Percentiles rank a stretch among this genome's conserved stretches.
Conservation (phyloP, 2,329 filamentous ascomycete species). For the Diplodia seriata region DNA sequence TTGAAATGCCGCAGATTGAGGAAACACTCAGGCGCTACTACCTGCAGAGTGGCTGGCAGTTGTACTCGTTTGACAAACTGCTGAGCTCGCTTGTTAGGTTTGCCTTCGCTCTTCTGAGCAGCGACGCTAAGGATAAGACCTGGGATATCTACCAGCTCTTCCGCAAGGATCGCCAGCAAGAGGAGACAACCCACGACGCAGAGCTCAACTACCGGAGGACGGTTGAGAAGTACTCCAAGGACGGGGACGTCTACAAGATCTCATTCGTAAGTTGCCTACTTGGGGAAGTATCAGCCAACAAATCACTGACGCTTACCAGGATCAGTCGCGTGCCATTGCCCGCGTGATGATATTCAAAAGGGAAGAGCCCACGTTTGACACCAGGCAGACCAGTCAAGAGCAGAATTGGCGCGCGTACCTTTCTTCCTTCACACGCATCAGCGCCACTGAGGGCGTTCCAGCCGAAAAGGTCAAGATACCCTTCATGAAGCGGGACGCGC, state of each 20-base stretch:
- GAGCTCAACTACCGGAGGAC: slow-evolving; percentile 91
- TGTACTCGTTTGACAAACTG: slow-evolving; percentile 92
- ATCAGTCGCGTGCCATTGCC: slow-evolving; percentile 72
- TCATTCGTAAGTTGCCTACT: slow-evolving; percentile 75
- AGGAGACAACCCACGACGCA: slow-evolving; percentile 85
- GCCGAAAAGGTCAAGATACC: slow-evolving; percentile 46
- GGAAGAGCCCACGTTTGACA: slow-evolving; percentile 80
- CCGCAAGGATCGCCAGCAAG: slow-evolving; percentile 77
- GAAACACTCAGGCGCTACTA: slow-evolving; percentile 93
- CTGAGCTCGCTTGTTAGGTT: slow-evolving; percentile 81
- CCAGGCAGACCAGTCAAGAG: slow-evolving; percentile 69
- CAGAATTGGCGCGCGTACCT: slow-evolving; percentile 93
- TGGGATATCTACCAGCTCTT: slow-evolving; percentile 89
- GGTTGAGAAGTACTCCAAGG: slow-evolving; percentile 90
- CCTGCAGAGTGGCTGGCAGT: slow-evolving; percentile 85
- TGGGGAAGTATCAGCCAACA: too few relatives aligned
- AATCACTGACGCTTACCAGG: slow-evolving; percentile 39
- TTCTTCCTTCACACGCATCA: slow-evolving; percentile 85
- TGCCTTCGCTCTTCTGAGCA: slow-evolving; percentile 80
- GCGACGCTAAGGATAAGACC: slow-evolving; percentile 91
- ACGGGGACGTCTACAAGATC: slow-evolving; percentile 88
- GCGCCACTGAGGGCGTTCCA: slow-evolving; percentile 70
- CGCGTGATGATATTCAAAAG: slow-evolving; percentile 84
- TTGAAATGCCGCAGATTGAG: slow-evolving; percentile 84
- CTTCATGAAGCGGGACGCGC: slow-evolving; percentile 51